Conservation (phyloP, 495 filamentous ascomycete species). For the Aspergillus ostianus region DNA sequence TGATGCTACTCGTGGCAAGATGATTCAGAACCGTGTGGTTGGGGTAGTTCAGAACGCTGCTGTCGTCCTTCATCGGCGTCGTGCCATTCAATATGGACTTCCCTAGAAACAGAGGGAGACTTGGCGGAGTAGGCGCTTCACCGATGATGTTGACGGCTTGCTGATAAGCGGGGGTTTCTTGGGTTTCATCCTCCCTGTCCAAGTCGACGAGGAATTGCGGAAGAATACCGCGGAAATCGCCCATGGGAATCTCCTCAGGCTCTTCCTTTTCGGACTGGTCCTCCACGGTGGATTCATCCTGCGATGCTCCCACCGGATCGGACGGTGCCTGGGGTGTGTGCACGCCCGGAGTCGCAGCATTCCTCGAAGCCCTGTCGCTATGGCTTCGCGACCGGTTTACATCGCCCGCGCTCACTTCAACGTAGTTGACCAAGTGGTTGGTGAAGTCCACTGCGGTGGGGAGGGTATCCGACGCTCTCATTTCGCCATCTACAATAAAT, state of each 20-base stretch:
- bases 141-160: slow-evolving; percentile 68
- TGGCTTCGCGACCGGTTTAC: slow-evolving; percentile 37
- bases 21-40: slow-evolving; percentile 98
- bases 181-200: slow-evolving; percentile 75
- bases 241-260: slow-evolving; percentile 47
- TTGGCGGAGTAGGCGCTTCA: slow-evolving; percentile 77
- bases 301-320: slow-evolving; percentile 33
- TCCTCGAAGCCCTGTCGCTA: slow-evolving; percentile 27
- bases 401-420: slow-evolving; percentile 86
- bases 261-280: slow-evolving; percentile 44
- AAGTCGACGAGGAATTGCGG: slow-evolving; percentile 84
- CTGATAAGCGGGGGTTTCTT: slow-evolving; percentile 67
- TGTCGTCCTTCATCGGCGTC: slow-evolving; percentile 93
- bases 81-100: slow-evolving; percentile 92
- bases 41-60: slow-evolving; percentile 90
- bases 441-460: slow-evolving; percentile 96
- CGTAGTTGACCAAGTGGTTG: slow-evolving; percentile 95
- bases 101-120: slow-evolving; percentile 84
- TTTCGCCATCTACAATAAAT: slow-evolving; percentile 91
- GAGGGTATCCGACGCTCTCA: slow-evolving; percentile 80
- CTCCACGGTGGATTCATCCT: slow-evolving; percentile 38
- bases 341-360: slow-evolving; percentile 33
- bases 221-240: slow-evolving; percentile 57
- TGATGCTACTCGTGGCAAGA: slow-evolving; percentile 97
- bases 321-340: slow-evolving; percentile 48